Evolutionary conservation across 1,284 basidiomycete species (phyloP), one percentile per base, ranked within the genome.

Genomic region (Irpex sp.): DNA sequence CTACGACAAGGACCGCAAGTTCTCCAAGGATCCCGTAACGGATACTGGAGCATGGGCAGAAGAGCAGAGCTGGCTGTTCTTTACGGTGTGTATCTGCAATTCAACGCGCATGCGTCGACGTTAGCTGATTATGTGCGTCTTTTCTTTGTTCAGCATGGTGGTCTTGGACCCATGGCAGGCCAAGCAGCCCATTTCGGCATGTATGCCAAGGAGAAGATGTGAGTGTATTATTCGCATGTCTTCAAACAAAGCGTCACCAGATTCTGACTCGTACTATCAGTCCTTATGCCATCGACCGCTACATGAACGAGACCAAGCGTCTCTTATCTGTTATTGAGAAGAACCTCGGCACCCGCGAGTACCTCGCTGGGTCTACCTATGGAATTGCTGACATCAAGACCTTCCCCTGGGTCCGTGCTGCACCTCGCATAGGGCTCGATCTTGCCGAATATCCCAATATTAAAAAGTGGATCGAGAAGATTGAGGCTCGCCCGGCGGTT

Each of bases 51-150:
- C 75, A 66, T 78, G 82, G 68, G 86, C 84, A 70, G 82, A 88
- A 72, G 80, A 85, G 73, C 71, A 90, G n/a, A 88, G 91, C 70
- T 94, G 91, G 92, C 86, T 93, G 57, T 91, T 93, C 77, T 94
- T 91, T 68, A 81, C 82, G 40, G 40, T 44, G 15, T 49, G 85
- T 85, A 69, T 65, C 83, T 71, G 8, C 49, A 47, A 26, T 58
- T 26, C 15, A 15, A 19, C 19, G n/a, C 21, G 34, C 6, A n/a
- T 5, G 2, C n/a, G n/a, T n/a, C 3, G 6, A 9, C 4, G 3
- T 49, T 4, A n/a, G 11, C 26, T 17, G 54, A 26, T 34, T 15
- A 56, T 21, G 8, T 5, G 40, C 9, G 13, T 7, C 26, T 34
- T 59, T 47, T 57, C 36, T 17, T 15, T 36, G 5, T 60, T 34